Base-by-base conservation (phyloP, 805 yeast species). In the Cyberlindnera nakhonratchasimensis region DNA sequence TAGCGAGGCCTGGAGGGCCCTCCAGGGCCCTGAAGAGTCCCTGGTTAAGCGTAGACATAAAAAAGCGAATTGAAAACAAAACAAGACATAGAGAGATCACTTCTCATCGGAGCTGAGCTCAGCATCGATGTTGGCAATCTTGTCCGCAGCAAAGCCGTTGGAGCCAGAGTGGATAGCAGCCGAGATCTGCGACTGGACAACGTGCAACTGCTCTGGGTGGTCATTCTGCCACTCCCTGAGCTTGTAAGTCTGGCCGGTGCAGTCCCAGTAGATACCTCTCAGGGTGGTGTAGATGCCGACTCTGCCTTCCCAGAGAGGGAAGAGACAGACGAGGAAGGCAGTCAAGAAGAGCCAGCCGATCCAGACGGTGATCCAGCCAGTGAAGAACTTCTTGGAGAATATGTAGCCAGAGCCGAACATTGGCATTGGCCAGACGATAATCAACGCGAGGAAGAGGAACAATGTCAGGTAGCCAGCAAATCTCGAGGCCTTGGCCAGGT, bases 381-480 rank as follows among this genome's bases (percentile, higher is more conserved):
- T 85, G 64, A 88, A 89, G 66, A 86, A 86, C 43, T 62, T 64
- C 61, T 77, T 80, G 40, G 86, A 77, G 64, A 88, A 89, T 30
- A 88, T 70, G 58, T 88, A 88, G 3, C 75, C 72, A 5, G 82
- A 58, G 24, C 96, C 96, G 61, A 82, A 88, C 93, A 89, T 82
- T 51, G 96, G 96, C 88, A 88, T 85, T 55, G 96, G 96, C 93
- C 95, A 87, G 23, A 88, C 57, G 20, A 89, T 73, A 24, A 88
- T 65, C 37, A 88, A 66, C 35, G 82, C 70, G 8, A 86, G 52
- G 6, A 87, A 79, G 51, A 86, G 70, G 32, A 74, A 65, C 3
- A 76, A 62, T 59, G 90, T 83, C 30, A 85, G 66, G 40, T 65
- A 65, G 28, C 77, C 74, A 1, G 90, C 93, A 30, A 66, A 65